These are phyloP conservation scores for Candida takata DNA, from an alignment of 805 yeast genomes.

Conservation along the genomic window DNA sequence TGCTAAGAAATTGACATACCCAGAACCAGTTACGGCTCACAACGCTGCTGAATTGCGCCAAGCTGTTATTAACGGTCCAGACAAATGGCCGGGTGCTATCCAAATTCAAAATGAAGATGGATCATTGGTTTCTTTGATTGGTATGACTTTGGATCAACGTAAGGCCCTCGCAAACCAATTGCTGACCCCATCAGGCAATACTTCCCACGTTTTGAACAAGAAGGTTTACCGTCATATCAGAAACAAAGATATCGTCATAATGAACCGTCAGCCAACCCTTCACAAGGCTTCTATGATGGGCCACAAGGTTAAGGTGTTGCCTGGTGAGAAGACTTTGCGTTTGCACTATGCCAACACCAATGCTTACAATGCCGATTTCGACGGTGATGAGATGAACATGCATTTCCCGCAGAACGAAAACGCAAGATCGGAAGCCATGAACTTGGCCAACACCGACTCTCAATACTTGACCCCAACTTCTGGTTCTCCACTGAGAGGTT, in stretches of 20 bases:
- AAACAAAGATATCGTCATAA: conserved; percentile 90
- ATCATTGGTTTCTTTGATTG: conserved; percentile 66
- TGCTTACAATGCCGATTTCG: conserved; percentile 98
- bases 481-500: conserved; percentile 96
- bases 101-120: conserved; percentile 97
- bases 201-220: conserved; percentile 66
- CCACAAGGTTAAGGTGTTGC: conserved; percentile 92
- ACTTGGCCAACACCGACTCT: conserved; percentile 93
- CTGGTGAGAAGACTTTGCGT: conserved; percentile 94
- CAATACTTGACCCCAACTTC: conserved; percentile 98
- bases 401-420: conserved; percentile 98
- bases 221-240: conserved; percentile 93
- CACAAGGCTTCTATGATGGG: conserved; percentile 99
- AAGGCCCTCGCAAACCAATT: conserved; percentile 92
- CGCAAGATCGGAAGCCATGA: conserved; percentile 92
- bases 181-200: conserved; percentile 66
- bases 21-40: conserved; percentile 94
- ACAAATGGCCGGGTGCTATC: conserved; percentile 97
- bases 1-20: conserved; percentile 91
- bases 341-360: conserved; percentile 98
- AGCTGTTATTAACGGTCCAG: conserved; percentile 97
- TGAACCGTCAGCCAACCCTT: conserved; percentile 99
- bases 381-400: conserved; percentile 99
- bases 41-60: conserved; percentile 86
- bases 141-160: conserved; percentile 90